Base-by-base conservation (phyloP, 139 green algal genomes). In the Chlorella sorokiniana region DNA sequence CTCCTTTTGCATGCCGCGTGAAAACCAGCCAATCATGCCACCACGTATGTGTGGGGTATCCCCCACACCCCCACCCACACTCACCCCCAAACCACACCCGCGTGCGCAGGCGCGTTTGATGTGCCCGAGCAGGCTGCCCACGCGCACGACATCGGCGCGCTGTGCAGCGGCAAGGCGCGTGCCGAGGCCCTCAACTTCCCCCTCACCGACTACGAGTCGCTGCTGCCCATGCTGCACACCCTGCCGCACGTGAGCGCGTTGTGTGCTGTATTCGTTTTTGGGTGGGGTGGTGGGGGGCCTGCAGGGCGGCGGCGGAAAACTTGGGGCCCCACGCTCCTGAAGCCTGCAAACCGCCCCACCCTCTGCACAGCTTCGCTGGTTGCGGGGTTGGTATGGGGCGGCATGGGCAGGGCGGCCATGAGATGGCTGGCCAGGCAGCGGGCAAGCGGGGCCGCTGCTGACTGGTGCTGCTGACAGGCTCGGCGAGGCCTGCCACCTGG, bases 81-180 rank as follows among this genome's bases (percentile, higher is more conserved):
- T 65, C 56, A 16, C 56, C 18, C 23, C 6, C 18, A 29, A 6
- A 33, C n/a, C 56, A 56, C 48, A 56, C 23, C n/a, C n/a, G n/a
- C n/a, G n/a, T n/a, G n/a, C n/a, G 27, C 52, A 79, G 73, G 73
- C 27, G 73, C 73, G 1, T 79, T 79, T 41, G 73, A 79, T 37
- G 51, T 31, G 22, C 73, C 73, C 5, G 73, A 69, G 73, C 73
- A 79, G 73, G 73, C 73, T 37, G 73, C 73, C 25, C 73, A 79
- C 20, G 73, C 73, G 22, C 73, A 79, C 54, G 73, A 79, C 54
- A 79, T 79, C 23, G 73, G 73, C 73, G 73, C 73, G 73, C 73
- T 79, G 73, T 79, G 73, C 54, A 69, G 54, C 73, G 73, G 73
- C 73, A 79, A 79, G 73, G 73, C 73, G 10, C 51, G 54, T 11